Evolutionary conservation across 805 yeast genomes (phyloP), one percentile per base, ranked within the genome.

Genomic region (Yamadazyma phyllophila): DNA sequence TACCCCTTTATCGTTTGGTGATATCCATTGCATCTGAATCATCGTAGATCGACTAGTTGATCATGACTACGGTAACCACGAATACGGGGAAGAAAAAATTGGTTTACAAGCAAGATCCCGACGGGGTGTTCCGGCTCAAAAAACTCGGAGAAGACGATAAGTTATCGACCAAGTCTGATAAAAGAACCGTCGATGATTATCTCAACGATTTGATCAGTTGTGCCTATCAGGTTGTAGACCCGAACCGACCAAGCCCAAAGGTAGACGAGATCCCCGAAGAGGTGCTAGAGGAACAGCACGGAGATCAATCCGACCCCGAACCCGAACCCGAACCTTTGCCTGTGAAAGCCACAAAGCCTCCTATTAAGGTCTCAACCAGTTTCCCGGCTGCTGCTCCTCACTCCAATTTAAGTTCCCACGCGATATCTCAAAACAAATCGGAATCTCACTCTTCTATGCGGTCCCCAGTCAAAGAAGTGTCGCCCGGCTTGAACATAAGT

Each of bases 91-190:
- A 61, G 51, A 61, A 61, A 47, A 67, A 63, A 45, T 46, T 67
- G 15, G 63, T 66, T 10, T 67, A 67, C 48, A 60, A 61, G 45
- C 70, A 66, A 49, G 71, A 63, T 45, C 62, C 69, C 5, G 73
- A 67, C 50, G 73, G 73, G 3, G 70, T 67, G 12, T 67, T 64
- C 46, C 55, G 72, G 12, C 52, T 67, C 34, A 65, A 65, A 47
- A 61, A 61, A 42, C 58, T 56, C n/a, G 58, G 51, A 6, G 53
- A 48, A 11, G 36, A 43, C n/a, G 52, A 52, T 27, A 41, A 42
- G 24, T 29, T 47, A 9, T 45, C 49, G 16, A 49, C 51, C 7
- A 49, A 49, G 38, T 43, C 50, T 2, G 54, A 50, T 39, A 58
- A 58, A 39, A 44, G 58, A 36, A 55, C 58, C 13, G 60, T 55